phyloP scores from a whole-genome alignment of 805 yeast genomes.

The Cyberlindnera petersonii region DNA sequence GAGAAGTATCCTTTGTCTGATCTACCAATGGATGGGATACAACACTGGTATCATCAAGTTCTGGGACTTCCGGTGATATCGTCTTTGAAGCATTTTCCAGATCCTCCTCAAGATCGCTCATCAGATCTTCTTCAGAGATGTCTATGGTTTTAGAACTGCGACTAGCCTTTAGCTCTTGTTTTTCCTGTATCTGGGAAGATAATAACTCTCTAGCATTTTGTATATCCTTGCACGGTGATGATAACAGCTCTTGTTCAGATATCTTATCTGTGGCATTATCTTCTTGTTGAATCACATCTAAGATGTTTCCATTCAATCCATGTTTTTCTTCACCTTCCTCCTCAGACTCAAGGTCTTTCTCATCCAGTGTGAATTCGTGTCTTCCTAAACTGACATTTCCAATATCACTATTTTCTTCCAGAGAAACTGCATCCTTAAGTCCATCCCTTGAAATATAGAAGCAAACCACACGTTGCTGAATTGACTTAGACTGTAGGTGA shows the following conservation, averaged over 20 bases:
- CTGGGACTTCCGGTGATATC: no score
- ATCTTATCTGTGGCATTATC: background rate
- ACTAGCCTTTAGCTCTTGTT: background rate
- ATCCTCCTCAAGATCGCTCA: no score
- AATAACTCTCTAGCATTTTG: constrained; percentile 18
- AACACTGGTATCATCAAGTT: no score
- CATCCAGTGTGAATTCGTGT: constrained; percentile 17
- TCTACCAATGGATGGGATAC: no score
- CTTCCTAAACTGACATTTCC: background rate
- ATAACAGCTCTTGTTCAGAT: no score
- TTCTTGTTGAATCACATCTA: background rate
- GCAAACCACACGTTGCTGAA: constrained; percentile 10
- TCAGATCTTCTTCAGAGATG: no score
- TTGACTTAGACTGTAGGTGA: constrained; percentile 9
- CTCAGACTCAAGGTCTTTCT: constrained; percentile 15
- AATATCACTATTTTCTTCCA: background rate
- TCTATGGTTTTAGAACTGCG: no score
- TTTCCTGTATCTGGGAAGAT: constrained; percentile 5
- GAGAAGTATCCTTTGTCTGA: no score
- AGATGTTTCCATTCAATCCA: constrained; percentile 5
- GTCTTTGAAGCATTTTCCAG: no score
- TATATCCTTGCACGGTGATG: constrained; percentile 18
- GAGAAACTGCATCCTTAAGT: constrained; percentile 5
- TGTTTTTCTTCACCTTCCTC: constrained; percentile 7
- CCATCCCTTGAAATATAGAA: constrained; percentile 9